Evolutionary conservation across 345 rosid genomes (phyloP), one percentile per base, ranked within the genome.

Genomic region (Kernera saxatilis): DNA sequence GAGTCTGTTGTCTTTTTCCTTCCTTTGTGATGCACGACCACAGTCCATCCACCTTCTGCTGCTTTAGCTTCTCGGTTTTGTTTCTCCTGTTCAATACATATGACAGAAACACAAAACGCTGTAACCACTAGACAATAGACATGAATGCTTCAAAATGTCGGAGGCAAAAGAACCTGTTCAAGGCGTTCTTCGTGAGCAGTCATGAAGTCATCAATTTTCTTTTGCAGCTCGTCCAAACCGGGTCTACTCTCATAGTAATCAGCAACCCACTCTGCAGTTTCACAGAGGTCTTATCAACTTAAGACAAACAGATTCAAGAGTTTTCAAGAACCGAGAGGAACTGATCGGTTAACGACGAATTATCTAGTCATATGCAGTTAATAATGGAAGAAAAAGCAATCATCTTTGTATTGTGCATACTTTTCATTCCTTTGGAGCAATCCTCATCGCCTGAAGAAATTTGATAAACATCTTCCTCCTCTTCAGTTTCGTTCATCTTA

Each of bases 41-140:
- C 98, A 32, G 95, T 92, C 99, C 98, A 94, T 30, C 98, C 99
- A 49, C 91, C 99, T 75, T 90, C 98, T 32, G 92, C 89, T 56
- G 85, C 90, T 64, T 69, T 89, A 69, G 91, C 93, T 86, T 89
- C 98, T 76, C 79, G 84, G 33, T 83, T 90, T 80, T 84, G 81
- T 67, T 78, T 84, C 86, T 86, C 96, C 98, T 94, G 84, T 64
- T 23, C 59, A 49, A 59, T 1, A 37, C 46, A 63, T 18, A 52
- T 13, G 6, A 27, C 18, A 27, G 17, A 52, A 19, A 26, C 10
- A 14, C 33, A 66, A 25, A 13, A 55, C 1, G 7, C 2, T 41
- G 5, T 23, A 59, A 9, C 5, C 15, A 59, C 18, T 3, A 64
- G 51, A 64, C 0, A 55, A 49, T 29, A 29, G 29, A 48, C 60